Conservation (phyloP, 192 early-diverging fungal species). For the Backusella morwellensis region DNA sequence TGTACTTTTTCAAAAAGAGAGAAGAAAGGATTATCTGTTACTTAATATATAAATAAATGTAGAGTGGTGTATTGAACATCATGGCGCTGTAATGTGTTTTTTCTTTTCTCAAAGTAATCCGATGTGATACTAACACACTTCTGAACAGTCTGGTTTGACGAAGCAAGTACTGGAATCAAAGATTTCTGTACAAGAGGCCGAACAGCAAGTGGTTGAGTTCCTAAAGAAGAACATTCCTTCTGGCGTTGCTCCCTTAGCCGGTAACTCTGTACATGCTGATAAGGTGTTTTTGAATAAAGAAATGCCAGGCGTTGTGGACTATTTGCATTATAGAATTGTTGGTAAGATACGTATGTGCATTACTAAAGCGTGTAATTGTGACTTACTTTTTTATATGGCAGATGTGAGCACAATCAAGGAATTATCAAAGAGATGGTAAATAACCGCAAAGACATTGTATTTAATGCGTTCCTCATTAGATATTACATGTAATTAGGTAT, state of each 20-base stretch:
- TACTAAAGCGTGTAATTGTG: background rate
- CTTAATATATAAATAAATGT: background rate
- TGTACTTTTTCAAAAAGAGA: background rate
- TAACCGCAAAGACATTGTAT: background rate
- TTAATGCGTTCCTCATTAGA: background rate
- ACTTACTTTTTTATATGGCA: constrained; percentile 13
- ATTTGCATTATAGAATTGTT: constrained; percentile 82
- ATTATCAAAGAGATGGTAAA: constrained; percentile 76
- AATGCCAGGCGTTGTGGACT: constrained; percentile 72
- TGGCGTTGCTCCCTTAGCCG: constrained; percentile 73
- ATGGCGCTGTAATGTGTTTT: constrained; percentile 60
- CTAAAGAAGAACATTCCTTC: constrained; percentile 68
- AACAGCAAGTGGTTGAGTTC: constrained; percentile 70
- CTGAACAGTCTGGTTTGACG: constrained; percentile 72
- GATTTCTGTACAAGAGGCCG: constrained; percentile 65
- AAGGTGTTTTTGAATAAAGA: constrained; percentile 78
- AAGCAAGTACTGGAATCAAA: constrained; percentile 66
- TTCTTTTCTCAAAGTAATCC: background rate
- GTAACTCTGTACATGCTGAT: constrained; percentile 94
- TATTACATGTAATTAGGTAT: constrained; percentile 9
- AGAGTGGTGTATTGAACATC: constrained; percentile 88
- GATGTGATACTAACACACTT: background rate
- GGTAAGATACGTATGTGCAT: constrained; percentile 23
- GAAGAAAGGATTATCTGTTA: background rate
- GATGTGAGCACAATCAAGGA: constrained; percentile 96